phyloP scores from a whole-genome alignment of 179 eudicot genomes.

The Actinidia polygama region DNA sequence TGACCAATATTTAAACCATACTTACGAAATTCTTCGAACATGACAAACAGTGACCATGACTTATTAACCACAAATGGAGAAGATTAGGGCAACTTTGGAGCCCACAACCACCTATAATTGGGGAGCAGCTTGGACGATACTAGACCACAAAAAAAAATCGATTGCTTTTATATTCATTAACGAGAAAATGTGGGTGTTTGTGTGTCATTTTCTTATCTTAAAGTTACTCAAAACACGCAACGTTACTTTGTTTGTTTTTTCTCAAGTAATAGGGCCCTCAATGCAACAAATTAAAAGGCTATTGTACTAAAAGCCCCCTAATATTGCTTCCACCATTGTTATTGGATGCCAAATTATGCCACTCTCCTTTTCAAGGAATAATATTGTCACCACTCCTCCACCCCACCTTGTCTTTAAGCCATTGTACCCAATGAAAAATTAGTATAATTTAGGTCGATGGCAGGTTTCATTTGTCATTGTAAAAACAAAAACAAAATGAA shows the following conservation, averaged over 20 bases:
- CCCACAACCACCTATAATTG: neutral
- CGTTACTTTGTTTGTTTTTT: too few species aligned
- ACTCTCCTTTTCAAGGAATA: conserved; percentile 9
- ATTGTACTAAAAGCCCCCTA: neutral
- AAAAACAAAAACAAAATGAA: neutral
- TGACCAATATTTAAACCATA: too few species aligned
- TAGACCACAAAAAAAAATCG: neutral
- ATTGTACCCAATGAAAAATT: conserved; percentile 6
- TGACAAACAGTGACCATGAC: neutral
- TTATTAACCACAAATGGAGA: neutral
- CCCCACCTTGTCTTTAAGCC: conserved; percentile 8
- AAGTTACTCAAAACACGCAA: conserved; percentile 3
- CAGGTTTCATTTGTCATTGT: too few species aligned
- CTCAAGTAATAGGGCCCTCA: conserved; percentile 1
- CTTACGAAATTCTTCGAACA: too few species aligned
- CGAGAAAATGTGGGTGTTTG: neutral
- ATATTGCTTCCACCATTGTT: conserved; percentile 13
- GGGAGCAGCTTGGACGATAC: neutral
- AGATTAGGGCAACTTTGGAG: neutral
- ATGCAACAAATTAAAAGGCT: neutral
- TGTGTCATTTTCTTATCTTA: conserved; percentile 11
- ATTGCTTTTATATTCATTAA: neutral
- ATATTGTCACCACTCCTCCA: neutral
- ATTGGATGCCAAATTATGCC: neutral
- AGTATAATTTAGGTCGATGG: neutral